Evolutionary conservation across 169 alveolate species (phyloP).

Genomic region (Cryptosporidium meleagridis): DNA sequence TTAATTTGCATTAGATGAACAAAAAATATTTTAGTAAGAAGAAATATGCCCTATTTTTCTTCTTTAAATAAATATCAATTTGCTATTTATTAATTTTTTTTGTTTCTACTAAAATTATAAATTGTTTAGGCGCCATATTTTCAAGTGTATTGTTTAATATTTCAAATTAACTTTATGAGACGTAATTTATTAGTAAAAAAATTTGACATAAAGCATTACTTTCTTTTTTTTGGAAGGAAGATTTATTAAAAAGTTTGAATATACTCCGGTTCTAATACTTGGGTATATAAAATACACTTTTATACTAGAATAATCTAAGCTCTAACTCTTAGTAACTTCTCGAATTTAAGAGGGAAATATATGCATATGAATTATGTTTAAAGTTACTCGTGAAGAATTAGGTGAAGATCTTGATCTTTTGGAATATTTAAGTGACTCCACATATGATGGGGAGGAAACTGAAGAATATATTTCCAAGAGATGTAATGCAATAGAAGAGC

Average conservation of each 20-base stretch:
- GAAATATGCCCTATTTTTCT: background rate
- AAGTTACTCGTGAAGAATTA: constrained; percentile 76
- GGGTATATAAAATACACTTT: background rate
- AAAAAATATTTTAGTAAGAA: background rate
- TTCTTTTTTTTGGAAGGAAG: background rate
- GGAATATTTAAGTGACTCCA: constrained; percentile 81
- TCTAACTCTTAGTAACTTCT: background rate
- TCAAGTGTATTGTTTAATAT: background rate
- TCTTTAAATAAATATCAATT: background rate
- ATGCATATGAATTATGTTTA: constrained; percentile 75
- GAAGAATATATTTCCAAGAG: constrained; percentile 79
- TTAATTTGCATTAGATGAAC: background rate
- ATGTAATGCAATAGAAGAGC: constrained; percentile 78
- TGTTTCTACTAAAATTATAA: background rate
- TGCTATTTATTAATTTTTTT: too few relatives aligned
- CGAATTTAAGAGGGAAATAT: background rate
- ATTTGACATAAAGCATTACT: background rate
- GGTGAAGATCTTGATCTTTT: constrained; percentile 76
- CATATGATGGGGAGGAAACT: constrained; percentile 82
- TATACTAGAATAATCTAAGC: background rate
- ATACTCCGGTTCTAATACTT: background rate
- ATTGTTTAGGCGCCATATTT: background rate
- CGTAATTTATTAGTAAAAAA: background rate
- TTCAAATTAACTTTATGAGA: background rate
- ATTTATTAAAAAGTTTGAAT: background rate